Percentiles rank a stretch among this genome's conserved stretches.
These are phyloP conservation scores for Beauveria varroae DNA, from an alignment of 2,329 filamentous ascomycete species.

Conservation along the genomic window DNA sequence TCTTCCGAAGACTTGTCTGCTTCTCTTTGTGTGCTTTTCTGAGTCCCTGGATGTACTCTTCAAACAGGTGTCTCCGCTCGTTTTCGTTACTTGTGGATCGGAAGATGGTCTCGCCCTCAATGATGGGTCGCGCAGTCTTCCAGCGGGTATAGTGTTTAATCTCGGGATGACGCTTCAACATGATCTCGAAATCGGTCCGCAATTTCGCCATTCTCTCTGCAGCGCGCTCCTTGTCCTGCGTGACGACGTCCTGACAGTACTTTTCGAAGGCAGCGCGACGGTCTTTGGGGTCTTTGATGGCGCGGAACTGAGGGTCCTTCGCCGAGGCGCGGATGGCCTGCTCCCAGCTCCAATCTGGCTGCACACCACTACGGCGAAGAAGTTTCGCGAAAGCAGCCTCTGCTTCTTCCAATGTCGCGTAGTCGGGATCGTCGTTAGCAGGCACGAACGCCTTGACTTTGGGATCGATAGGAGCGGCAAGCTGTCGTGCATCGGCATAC, in stretches of 20 bases:
- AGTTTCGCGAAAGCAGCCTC: conserved; percentile 91
- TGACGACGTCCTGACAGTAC: conserved; percentile 81
- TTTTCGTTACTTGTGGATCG: conserved; percentile 80
- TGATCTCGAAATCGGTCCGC: conserved; percentile 86
- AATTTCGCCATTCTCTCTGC: conserved; percentile 90
- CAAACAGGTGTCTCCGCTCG: conserved; percentile 83
- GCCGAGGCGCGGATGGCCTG: conserved; percentile 79
- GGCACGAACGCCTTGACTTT: conserved; percentile 53
- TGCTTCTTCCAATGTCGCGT: conserved; percentile 74
- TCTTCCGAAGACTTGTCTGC: conserved; percentile 64
- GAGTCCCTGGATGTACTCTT: conserved; percentile 83
- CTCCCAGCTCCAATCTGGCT: conserved; percentile 89
- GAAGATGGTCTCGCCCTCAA: conserved; percentile 93
- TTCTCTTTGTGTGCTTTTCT: conserved; percentile 73
- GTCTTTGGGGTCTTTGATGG: conserved; percentile 87
- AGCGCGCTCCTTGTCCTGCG: conserved; percentile 89
- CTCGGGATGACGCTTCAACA: conserved; percentile 93
- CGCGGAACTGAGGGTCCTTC: conserved; percentile 86
- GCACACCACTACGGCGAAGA: conserved; percentile 74
- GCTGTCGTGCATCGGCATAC: conserved; percentile 48
- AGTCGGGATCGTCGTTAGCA: conserved; percentile 66
- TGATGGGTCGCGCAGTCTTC: conserved; percentile 90
- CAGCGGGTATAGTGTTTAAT: conserved; percentile 96
- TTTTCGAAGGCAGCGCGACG: conserved; percentile 89
- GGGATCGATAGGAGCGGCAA: conserved; percentile 49